Evolutionary conservation across 345 rosid species (phyloP), one percentile per base, ranked within the genome.

Genomic region (Eucalyptus cloeziana): DNA sequence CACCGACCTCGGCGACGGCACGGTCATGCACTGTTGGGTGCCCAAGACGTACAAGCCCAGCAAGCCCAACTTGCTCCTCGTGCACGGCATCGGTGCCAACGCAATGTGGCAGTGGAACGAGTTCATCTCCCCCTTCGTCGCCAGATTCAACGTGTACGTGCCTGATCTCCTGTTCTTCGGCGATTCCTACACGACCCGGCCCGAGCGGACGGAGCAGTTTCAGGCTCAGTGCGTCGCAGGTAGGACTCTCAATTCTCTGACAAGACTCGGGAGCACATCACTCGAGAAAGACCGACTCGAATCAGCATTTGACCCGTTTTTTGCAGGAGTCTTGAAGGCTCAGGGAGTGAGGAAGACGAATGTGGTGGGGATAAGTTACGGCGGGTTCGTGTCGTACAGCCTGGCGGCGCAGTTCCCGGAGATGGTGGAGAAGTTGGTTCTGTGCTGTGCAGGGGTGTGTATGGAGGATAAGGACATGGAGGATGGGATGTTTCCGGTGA

Each of bases 101-200:
- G 89, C 92, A 10, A 86, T 89, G 88, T 90, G 92, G 92, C 89
- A 90, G 85, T 90, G 90, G 89, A 86, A 25, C 87, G 87, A 87
- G 45, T 81, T 88, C 89, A 50, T 90, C 87, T 85, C 89, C 19
- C 43, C 43, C 83, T 58, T 90, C 50, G 27, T 45, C 56, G 69
- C 92, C 37, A 86, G 81, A 15, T 88, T 76, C 90, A 90, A 90
- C 87, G 89, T 90, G 47, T 90, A 90, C 88, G 90, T 90, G 50
- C 92, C 92, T 19, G 92, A 90, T 30, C 89, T 90, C 52, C 62
- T 90, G 40, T 90, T 90, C 90, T 91, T 91, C 64, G 92, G 92
- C 71, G 90, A 86, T 27, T 91, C 92, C 51, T 87, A 81, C 87
- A 87, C 92, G n/a, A 64, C 89, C 50, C 79, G 86, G 25, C 89